A percentile compares a stretch with the other conserved stretches of the same genome.
Conservation (phyloP, 2,329 filamentous ascomycete species). For the Fusarium illudens region DNA sequence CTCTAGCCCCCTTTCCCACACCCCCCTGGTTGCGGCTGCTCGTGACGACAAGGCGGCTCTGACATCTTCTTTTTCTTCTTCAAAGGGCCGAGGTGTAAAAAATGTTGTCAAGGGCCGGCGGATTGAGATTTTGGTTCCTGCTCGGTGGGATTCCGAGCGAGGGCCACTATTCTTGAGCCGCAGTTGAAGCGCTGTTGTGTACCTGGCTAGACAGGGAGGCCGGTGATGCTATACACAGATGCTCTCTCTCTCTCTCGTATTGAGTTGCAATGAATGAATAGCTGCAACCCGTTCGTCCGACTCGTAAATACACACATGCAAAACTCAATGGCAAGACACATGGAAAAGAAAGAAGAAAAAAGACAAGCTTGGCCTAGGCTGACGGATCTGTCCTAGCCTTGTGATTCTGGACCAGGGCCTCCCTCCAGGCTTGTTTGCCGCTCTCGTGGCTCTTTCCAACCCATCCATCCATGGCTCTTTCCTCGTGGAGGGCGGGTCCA, state of each 20-base stretch:
- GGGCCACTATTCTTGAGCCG: background rate
- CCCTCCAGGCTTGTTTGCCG: background rate
- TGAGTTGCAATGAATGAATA: background rate
- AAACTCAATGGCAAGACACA: background rate
- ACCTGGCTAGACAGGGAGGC: background rate
- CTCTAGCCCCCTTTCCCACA: too few relatives aligned
- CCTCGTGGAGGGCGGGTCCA: conserved; percentile 22
- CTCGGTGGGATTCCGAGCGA: conserved; percentile 35
- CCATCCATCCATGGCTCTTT: too few relatives aligned
- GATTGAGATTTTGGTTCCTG: conserved; percentile 11
- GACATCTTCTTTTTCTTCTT: conserved; percentile 13
- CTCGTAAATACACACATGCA: background rate
- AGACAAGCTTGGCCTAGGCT: background rate
- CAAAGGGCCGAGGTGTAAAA: conserved; percentile 35
- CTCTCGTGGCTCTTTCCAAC: conserved; percentile 3
- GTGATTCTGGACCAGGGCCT: conserved; percentile 1
- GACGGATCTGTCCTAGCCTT: conserved; percentile 1
- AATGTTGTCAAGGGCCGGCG: background rate
- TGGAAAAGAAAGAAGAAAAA: background rate
- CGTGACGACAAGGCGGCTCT: conserved; percentile 24
- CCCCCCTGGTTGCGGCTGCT: conserved; percentile 17
- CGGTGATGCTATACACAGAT: background rate
- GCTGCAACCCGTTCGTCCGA: background rate
- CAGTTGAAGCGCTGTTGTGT: background rate
- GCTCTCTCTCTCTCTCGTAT: background rate